Conservation (phyloP, 2,329 filamentous ascomycete species). For the Incumbomyces delicatus region DNA sequence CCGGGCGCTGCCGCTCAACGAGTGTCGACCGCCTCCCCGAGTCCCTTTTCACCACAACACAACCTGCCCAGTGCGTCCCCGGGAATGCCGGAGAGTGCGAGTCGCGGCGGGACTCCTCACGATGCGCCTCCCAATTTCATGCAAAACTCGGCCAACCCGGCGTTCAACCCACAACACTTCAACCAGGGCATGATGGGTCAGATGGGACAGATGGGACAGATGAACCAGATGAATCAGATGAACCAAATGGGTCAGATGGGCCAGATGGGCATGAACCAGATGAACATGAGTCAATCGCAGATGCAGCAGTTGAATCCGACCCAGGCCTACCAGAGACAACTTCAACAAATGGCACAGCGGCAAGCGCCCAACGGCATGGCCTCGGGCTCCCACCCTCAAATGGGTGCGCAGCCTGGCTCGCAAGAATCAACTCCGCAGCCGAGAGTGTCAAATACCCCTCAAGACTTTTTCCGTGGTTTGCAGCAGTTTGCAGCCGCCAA, state of each 20-base stretch:
- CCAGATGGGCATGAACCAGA: slow-evolving; percentile 30
- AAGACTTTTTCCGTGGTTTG: slow-evolving; percentile 67
- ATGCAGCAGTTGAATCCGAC: slow-evolving; percentile 56
- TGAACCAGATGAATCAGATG: no score
- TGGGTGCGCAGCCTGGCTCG: background rate
- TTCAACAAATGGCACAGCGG: slow-evolving; percentile 50
- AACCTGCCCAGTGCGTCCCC: slow-evolving; percentile 66
- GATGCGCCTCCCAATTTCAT: slow-evolving; percentile 53
- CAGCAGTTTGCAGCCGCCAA: slow-evolving; percentile 67
- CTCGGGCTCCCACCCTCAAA: slow-evolving; percentile 29
- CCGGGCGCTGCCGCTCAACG: slow-evolving; percentile 59
- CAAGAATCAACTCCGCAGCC: slow-evolving; percentile 14
- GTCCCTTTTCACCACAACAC: slow-evolving; percentile 76
- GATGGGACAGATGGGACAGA: background rate
- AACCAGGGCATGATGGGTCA: slow-evolving; percentile 30
- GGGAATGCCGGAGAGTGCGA: slow-evolving; percentile 62
- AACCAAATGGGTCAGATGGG: slow-evolving; percentile 33
- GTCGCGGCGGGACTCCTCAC: slow-evolving; percentile 58
- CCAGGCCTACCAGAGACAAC: slow-evolving; percentile 72
- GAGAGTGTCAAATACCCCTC: slow-evolving; percentile 38
- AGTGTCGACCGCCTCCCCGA: slow-evolving; percentile 85
- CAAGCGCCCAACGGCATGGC: slow-evolving; percentile 28
- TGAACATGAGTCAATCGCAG: slow-evolving; percentile 43
- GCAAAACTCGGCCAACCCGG: slow-evolving; percentile 36
- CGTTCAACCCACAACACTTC: slow-evolving; percentile 33